phyloP scores from a whole-genome alignment of 2,329 filamentous ascomycete genomes.

The Talaromyces sp. region DNA sequence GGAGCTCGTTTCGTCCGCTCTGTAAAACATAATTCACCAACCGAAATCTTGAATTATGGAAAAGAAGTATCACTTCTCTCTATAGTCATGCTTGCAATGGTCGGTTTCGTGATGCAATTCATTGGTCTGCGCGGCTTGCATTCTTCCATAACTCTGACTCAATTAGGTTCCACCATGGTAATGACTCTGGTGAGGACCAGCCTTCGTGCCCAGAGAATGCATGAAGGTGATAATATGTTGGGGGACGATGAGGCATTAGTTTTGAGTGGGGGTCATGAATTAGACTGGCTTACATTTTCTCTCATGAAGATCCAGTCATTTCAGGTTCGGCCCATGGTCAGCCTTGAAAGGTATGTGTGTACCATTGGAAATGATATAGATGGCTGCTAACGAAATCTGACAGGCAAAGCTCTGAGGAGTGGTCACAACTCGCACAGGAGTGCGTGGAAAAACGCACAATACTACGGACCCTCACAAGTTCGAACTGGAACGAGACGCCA shows the following conservation, averaged over 20 bases:
- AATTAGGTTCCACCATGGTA: conserved; percentile 29
- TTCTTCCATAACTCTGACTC: conserved; percentile 29
- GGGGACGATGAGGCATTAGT: conserved; percentile 12
- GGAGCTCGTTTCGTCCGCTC: conserved; percentile 13
- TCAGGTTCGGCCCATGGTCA: conserved; percentile 2
- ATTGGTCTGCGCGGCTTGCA: conserved; percentile 34
- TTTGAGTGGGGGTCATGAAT: conserved; percentile 23
- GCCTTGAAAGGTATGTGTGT: not conserved
- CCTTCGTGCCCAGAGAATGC: conserved; percentile 27
- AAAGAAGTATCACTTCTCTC: conserved; percentile 16
- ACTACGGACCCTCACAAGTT: not conserved
- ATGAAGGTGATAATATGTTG: conserved; percentile 23
- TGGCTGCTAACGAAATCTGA: not conserved
- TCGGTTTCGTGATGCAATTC: conserved; percentile 35
- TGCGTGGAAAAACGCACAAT: not conserved
- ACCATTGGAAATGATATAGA: not conserved
- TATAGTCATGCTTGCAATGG: conserved; percentile 21
- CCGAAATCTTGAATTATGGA: conserved; percentile 4
- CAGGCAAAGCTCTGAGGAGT: not conserved
- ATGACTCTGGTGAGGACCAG: conserved; percentile 33
- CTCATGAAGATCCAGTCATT: conserved; percentile 22
- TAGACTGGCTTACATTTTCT: conserved; percentile 27
- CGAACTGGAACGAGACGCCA: conserved; percentile 2
- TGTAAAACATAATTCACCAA: conserved; percentile 10
- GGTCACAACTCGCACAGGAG: not conserved